Evolutionary conservation across 129 eudicot species (phyloP).

Genomic region (Arctium lappa): DNA sequence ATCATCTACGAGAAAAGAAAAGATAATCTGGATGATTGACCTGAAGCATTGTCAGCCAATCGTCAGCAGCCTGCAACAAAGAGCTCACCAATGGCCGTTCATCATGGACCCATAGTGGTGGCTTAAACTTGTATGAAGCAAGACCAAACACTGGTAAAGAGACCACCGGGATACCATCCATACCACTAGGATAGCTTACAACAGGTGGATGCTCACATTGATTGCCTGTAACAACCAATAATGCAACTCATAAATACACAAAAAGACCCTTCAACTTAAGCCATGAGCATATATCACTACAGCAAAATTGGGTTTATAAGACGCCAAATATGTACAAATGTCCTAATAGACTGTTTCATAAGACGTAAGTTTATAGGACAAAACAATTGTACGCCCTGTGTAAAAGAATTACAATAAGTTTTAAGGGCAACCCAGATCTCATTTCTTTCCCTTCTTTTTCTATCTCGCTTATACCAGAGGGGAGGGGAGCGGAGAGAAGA

Average conservation of each 20-base stretch:
- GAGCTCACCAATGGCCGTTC: conserved; percentile 48
- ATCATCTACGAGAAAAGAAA: conserved; percentile 70
- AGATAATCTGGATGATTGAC: conserved; percentile 89
- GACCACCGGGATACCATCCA: conserved; percentile 57
- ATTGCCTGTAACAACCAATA: conserved; percentile 37
- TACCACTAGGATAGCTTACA: conserved; percentile 42
- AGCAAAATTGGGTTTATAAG: background rate
- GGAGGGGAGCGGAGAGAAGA: no score
- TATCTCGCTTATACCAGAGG: no score
- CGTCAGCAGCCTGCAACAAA: conserved; percentile 63
- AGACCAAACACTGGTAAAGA: conserved; percentile 79
- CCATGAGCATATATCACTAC: background rate
- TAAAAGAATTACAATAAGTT: background rate
- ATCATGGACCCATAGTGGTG: conserved; percentile 57
- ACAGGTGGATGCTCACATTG: conserved; percentile 45
- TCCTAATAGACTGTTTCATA: no score
- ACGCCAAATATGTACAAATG: background rate
- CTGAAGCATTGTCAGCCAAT: conserved; percentile 50
- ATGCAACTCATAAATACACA: background rate
- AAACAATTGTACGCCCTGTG: background rate
- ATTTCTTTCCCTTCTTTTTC: no score
- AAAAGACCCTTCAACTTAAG: background rate
- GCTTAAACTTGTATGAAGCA: conserved; percentile 76
- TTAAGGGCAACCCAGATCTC: no score
- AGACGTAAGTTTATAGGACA: background rate